phyloP scores from a whole-genome alignment of 768 basidiomycete genomes.

The Leccinum uliginosum region DNA sequence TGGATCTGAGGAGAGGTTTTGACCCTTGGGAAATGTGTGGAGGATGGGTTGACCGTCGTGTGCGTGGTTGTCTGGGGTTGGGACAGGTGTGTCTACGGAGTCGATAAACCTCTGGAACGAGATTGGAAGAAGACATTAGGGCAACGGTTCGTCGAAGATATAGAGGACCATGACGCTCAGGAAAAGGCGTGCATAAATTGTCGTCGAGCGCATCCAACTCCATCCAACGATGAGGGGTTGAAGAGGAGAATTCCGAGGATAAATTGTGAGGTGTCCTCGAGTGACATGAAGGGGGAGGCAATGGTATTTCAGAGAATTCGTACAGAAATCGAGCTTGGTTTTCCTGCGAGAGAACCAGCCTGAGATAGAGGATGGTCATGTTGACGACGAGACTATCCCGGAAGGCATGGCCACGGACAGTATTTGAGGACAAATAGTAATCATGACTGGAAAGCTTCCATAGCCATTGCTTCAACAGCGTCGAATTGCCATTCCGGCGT shows the following conservation, averaged over 20 bases:
- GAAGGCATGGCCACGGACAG: slow-evolving; percentile 73
- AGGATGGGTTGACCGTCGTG: slow-evolving; percentile 28
- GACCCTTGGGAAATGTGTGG: slow-evolving; percentile 37
- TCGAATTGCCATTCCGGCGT: slow-evolving; percentile 46
- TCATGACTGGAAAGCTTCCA: slow-evolving; percentile 82
- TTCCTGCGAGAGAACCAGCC: slow-evolving; percentile 43
- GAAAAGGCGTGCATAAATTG: slow-evolving; percentile 72
- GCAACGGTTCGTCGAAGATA: slow-evolving; percentile 66
- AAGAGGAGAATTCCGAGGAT: slow-evolving; percentile 37
- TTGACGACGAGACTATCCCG: slow-evolving; percentile 53
- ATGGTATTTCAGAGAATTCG: slow-evolving; percentile 28
- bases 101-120: slow-evolving; percentile 62
- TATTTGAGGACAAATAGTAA: slow-evolving; percentile 83
- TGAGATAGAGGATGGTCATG: slow-evolving; percentile 38
- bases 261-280: slow-evolving; percentile 32
- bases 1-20: slow-evolving; percentile 29
- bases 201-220: slow-evolving; percentile 79
- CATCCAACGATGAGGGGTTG: slow-evolving; percentile 39
- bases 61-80: slow-evolving; percentile 18
- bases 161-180: slow-evolving; percentile 81
- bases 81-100: slow-evolving; percentile 39
- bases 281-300: slow-evolving; percentile 33
- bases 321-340: slow-evolving; percentile 30
- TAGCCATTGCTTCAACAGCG: slow-evolving; percentile 44
- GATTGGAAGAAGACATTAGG: slow-evolving; percentile 53